Percentiles rank a stretch among this genome's conserved stretches.
phyloP scores from a whole-genome alignment of 768 basidiomycete species.

The Jaapia argillacea region DNA sequence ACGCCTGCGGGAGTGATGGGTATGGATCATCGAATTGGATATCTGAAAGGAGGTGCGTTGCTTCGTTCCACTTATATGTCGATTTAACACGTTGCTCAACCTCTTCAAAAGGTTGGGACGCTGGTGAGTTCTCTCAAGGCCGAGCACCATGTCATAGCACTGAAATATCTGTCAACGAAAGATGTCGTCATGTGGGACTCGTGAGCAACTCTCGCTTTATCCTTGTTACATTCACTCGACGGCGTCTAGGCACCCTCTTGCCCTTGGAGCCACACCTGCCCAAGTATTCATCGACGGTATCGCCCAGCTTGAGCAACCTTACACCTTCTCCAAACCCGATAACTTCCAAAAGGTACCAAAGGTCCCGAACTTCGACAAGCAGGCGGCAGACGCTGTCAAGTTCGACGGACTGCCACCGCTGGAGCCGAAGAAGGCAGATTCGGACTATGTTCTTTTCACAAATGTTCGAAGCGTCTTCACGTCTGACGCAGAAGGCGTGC shows the following conservation, averaged over 20 bases:
- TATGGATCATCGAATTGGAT: slow-evolving; percentile 59
- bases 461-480: slow-evolving; percentile 36
- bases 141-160: no score
- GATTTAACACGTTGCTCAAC: neutral
- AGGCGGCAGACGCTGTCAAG: slow-evolving; percentile 44
- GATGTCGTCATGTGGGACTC: slow-evolving; percentile 30
- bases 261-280: slow-evolving; percentile 67
- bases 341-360: slow-evolving; percentile 40
- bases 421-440: slow-evolving; percentile 22
- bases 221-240: slow-evolving; percentile 16
- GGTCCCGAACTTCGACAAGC: slow-evolving; percentile 49
- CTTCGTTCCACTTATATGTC: neutral
- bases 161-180: no score
- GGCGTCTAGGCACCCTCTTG: slow-evolving; percentile 58
- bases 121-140: no score
- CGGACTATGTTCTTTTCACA: slow-evolving; percentile 36
- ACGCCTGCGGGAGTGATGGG: slow-evolving; percentile 57
- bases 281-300: slow-evolving; percentile 86
- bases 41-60: slow-evolving; percentile 45
- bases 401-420: slow-evolving; percentile 68
- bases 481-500: slow-evolving; percentile 4
- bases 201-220: neutral
- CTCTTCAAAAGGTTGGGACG: slow-evolving; percentile 49
- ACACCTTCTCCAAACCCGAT: slow-evolving; percentile 31
- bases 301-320: slow-evolving; percentile 38